A percentile compares a stretch with the other conserved stretches of the same genome.
phyloP scores from a whole-genome alignment of 805 yeast genomes.

The Wickerhamomyces queroliae region DNA sequence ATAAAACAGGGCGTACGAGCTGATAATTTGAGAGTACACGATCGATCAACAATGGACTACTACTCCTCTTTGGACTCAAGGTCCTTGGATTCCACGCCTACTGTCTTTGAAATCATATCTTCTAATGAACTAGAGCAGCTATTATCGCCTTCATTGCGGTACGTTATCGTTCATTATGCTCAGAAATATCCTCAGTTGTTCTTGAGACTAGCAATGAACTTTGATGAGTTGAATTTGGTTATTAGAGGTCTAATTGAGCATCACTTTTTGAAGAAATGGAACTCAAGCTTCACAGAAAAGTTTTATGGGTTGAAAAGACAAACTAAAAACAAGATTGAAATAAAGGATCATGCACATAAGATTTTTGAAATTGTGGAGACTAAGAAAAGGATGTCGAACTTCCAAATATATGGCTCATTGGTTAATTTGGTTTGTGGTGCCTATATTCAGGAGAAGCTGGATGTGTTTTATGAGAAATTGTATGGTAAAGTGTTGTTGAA shows the following conservation, averaged over 20 bases:
- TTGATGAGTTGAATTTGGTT: conserved; percentile 69
- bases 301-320: conserved; percentile 82
- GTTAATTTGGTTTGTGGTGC: conserved; percentile 60
- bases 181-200: conserved; percentile 68
- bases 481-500: conserved; percentile 53
- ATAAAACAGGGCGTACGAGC: too few relatives aligned
- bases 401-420: conserved; percentile 51
- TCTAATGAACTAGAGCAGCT: conserved; percentile 72
- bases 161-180: conserved; percentile 75
- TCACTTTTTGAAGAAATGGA: conserved; percentile 65
- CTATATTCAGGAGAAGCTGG: conserved; percentile 64
- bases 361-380: conserved; percentile 37
- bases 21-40: not conserved
- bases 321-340: conserved; percentile 24
- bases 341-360: conserved; percentile 25
- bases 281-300: conserved; percentile 83
- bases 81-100: conserved; percentile 72
- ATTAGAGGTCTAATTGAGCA: conserved; percentile 65
- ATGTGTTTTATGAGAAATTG: conserved; percentile 55
- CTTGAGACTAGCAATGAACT: conserved; percentile 54
- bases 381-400: conserved; percentile 42
- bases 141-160: conserved; percentile 78
- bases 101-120: conserved; percentile 83
- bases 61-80: conserved; percentile 76
- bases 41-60: conserved; percentile 54